These are phyloP conservation scores for Aphanomyces cochlioides DNA, from an alignment of 352 stramenopile genomes.

Conservation along the genomic window DNA sequence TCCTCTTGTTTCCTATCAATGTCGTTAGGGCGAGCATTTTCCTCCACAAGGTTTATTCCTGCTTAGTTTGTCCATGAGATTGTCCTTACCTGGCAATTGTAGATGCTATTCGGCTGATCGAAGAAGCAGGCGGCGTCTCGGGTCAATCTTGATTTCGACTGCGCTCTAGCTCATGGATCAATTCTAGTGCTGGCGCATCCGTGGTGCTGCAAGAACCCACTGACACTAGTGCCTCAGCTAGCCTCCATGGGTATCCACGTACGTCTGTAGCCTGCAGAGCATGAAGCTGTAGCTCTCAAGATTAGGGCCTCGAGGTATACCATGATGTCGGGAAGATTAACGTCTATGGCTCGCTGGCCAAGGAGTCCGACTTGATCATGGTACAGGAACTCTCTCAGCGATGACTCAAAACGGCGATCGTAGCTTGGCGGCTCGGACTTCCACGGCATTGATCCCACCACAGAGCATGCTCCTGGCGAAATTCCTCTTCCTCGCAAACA, in stretches of 20 bases:
- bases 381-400: constrained; percentile 33
- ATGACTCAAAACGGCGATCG: constrained; percentile 2
- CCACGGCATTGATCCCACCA: constrained; percentile 70
- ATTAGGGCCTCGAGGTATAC: constrained; percentile 76
- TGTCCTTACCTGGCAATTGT: background rate
- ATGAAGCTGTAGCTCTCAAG: too few species aligned
- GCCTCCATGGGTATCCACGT: constrained; percentile 74
- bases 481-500: constrained; percentile 72
- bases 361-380: constrained; percentile 64
- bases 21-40: constrained; percentile 63
- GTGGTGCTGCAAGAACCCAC: constrained; percentile 83
- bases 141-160: background rate
- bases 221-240: constrained; percentile 62
- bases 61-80: background rate
- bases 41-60: constrained; percentile 47
- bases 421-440: constrained; percentile 82
- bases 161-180: background rate
- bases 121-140: constrained; percentile 58
- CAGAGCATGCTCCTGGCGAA: constrained; percentile 62
- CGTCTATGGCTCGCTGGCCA: constrained; percentile 70
- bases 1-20: too few species aligned
- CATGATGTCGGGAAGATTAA: constrained; percentile 78
- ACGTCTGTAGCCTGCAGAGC: background rate
- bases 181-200: constrained; percentile 65
- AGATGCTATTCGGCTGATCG: constrained; percentile 82